Evolutionary conservation across 768 basidiomycete species (phyloP), one percentile per base, ranked within the genome.

Genomic region (Kwoniella sp.): DNA sequence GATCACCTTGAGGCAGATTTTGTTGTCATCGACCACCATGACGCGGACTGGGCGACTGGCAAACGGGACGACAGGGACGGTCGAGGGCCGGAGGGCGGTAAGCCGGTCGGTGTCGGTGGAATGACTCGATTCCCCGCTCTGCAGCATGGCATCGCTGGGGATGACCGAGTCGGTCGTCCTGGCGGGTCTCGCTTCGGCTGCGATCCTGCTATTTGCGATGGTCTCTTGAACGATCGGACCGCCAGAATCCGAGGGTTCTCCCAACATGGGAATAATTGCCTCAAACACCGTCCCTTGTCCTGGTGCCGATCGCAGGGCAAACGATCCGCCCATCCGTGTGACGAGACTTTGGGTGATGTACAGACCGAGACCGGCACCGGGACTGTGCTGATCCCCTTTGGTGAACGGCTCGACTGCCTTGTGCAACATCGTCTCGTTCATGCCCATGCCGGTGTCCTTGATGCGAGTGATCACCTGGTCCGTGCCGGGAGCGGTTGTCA

Each of bases 331-430:
- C 62, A 69, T 63, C 3, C 59, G 44, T 1, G 57, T 54, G 12
- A 60, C 56, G 15, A 70, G 46, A 23, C 36, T 44, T 43, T 56
- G 49, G 3, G 59, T 63, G 48, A 70, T 66, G 40, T 60, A 57
- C 12, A 70, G 46, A 0, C 70, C 70, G n/a, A 72, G 41, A 2
- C 70, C 70, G 4, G 63, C 56, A 1, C 70, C 70, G 12, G 59
- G 56, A 8, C 38, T 50, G 33, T 57, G 48, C 0, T 54, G 5
- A 28, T 67, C 60, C 15, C 40, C 57, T 33, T 72, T 67, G 2
- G 56, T 60, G 58, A 72, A 72, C 0, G 70, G 65, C 26, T 57
- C 44, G 38, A 72, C 62, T 3, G 64, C 27, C 11, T 55, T 42
- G 5, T 50, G 32, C 2, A 56, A 42, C 5, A 59, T 45, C 5